These are phyloP conservation scores for Fusarium sp. DNA, from an alignment of 2,329 filamentous ascomycete genomes.

Conservation along the genomic window DNA sequence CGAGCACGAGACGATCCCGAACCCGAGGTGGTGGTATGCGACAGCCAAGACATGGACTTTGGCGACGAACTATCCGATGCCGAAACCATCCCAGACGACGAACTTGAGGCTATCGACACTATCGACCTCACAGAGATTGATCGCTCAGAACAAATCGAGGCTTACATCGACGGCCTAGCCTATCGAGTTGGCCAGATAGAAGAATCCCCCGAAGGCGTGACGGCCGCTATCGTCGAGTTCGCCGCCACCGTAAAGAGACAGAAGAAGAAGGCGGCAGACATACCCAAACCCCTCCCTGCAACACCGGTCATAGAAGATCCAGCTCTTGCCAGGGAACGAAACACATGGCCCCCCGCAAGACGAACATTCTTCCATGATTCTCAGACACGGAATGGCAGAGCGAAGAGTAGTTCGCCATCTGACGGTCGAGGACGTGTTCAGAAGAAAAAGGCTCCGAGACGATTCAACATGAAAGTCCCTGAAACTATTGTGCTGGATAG, in stretches of 20 bases:
- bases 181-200: constrained; percentile 48
- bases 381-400: neutral
- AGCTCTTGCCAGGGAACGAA: constrained; percentile 6
- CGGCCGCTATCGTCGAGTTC: constrained; percentile 43
- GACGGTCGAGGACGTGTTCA: neutral
- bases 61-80: constrained; percentile 31
- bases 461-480: neutral
- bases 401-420: constrained; percentile 8
- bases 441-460: constrained; percentile 1
- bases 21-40: neutral
- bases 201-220: constrained; percentile 39
- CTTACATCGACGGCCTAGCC: constrained; percentile 43
- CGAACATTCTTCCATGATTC: constrained; percentile 5
- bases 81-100: constrained; percentile 26
- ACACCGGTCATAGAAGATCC: constrained; percentile 44
- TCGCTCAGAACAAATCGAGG: constrained; percentile 16
- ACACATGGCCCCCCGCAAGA: constrained; percentile 14
- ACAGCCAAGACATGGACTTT: constrained; percentile 40
- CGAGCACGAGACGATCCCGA: neutral
- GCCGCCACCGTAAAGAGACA: constrained; percentile 25
- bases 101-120: constrained; percentile 13
- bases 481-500: neutral
- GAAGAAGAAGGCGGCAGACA: neutral
- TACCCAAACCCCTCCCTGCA: constrained; percentile 44
- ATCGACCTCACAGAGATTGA: constrained; percentile 36